Evolutionary conservation across 164 flowering plant species (phyloP), one percentile per base, ranked within the genome.

Genomic region (Tetrastigma voinierianum): DNA sequence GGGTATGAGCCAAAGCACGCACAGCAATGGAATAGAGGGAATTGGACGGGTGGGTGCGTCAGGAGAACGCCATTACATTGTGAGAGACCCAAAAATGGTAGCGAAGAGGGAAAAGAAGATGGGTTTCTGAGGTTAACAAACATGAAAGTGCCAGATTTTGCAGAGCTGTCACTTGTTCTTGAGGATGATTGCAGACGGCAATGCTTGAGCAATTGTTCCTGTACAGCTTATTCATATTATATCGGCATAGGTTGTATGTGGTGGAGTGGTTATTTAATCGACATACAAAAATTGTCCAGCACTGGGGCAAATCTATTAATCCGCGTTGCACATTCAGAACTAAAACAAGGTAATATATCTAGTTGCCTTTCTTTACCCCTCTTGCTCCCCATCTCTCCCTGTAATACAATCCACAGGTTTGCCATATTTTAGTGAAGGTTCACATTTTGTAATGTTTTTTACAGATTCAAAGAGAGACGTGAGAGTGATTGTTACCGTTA

Each of bases 161-260:
- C 77, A 9, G 68, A 73, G 16, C 56, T 55, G 61, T 44, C 51
- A 16, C 25, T 15, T 68, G 8, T 46, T 12, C 12, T 3, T 2
- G n/a, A 16, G 8, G 72, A 70, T 4, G 65, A 74, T 0, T 90
- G 96, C 46, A 51, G 19, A 46, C 59, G 45, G 1, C 55, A 40
- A 45, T 90, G 96, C 71, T 67, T 74, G 67, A 61, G 53, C n/a
- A 85, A 85, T 65, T 86, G 90, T 64, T 84, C 93, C 0, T 88
- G 90, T 40, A 47, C 44, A 17, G 93, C 90, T 9, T 90, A 80
- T 67, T 72, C 89, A 1, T 66, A 55, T 59, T 46, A 32, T 15
- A 24, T 15, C 10, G 85, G 85, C 46, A 74, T 85, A 20, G 87
- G 85, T 9, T 86, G 90, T 69, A 65, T 82, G 81, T 18, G 68